Percentiles rank a stretch among this genome's conserved stretches.
Evolutionary conservation across 495 filamentous ascomycete genomes (phyloP).

Genomic region (Neurospora sp.): DNA sequence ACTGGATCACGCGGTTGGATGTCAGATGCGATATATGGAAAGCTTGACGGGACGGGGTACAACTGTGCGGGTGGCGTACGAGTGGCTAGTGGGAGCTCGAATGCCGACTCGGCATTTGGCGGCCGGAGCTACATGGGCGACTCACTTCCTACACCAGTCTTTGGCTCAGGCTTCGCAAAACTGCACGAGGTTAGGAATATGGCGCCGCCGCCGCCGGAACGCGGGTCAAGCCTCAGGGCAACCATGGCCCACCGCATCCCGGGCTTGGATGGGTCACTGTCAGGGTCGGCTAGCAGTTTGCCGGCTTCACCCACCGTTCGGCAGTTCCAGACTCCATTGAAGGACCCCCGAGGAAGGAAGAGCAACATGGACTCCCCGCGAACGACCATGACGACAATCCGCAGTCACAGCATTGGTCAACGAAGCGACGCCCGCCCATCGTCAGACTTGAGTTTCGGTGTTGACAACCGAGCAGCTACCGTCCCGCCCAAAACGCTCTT

Average conservation of each 20-base stretch:
- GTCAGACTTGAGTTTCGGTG: slow-evolving; percentile 4
- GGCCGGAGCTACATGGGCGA: slow-evolving; percentile 27
- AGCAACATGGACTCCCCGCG: slow-evolving; percentile 18
- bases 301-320: slow-evolving; percentile 8
- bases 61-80: slow-evolving; percentile 13
- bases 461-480: slow-evolving; percentile 17
- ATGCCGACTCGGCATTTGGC: slow-evolving; percentile 23
- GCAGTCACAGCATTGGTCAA: slow-evolving; percentile 32
- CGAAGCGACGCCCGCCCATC: slow-evolving; percentile 4
- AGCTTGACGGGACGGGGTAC: slow-evolving; percentile 26
- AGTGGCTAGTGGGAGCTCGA: neutral
- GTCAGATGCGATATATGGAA: slow-evolving; percentile 33
- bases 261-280: slow-evolving; percentile 20
- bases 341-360: slow-evolving; percentile 9
- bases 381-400: slow-evolving; percentile 8
- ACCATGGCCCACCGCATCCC: slow-evolving; percentile 13
- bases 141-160: slow-evolving; percentile 20
- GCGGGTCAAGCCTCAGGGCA: slow-evolving; percentile 30
- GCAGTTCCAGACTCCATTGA: neutral
- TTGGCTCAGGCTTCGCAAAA: slow-evolving; percentile 17
- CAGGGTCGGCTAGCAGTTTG: slow-evolving; percentile 3
- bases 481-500: slow-evolving; percentile 21
- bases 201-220: slow-evolving; percentile 29
- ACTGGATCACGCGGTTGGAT: slow-evolving; percentile 27
- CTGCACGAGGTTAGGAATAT: slow-evolving; percentile 7